Base-by-base conservation (phyloP, 805 yeast species). In the Saccharomycopsis babjevae region DNA sequence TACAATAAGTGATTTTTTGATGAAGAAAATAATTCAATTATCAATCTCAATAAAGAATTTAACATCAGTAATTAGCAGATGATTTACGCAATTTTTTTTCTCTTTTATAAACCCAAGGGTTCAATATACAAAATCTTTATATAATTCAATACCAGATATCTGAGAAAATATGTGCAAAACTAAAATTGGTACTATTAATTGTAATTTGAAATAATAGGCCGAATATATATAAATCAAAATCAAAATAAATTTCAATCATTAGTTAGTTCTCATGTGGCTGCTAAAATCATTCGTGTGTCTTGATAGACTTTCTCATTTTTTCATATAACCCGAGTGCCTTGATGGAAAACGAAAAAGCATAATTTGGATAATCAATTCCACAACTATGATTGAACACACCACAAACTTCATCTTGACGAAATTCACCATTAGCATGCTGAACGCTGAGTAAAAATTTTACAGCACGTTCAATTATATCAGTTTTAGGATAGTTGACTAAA, bases 381-480 rank as follows among this genome's bases (percentile, higher is more conserved):
- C 96, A 77, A 1, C 90, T 83, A 70, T 94, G 97, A 72, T 94
- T 94, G 78, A 94, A 94, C 0, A 94, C 97, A 54, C 99, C 99
- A 73, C 93, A 98, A 32, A 88, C 84, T 36, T 83, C 87, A 68
- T 93, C 96, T 68, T 81, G 84, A 60, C 79, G 76, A 90, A 96
- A 94, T 65, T 89, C 94, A 1, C 99, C 99, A 32, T 84, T 82
- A 0, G 76, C 67, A 42, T 78, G 70, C 70, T 94, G 99, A 65
- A 89, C 77, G 1, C 74, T 67, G 77, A 88, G 81, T 57, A 94
- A 68, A 38, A 90, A 73, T 46, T 73, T 66, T 11, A 89, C 76
- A 6, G 92, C 99, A 32, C 73, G 72, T 18, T 79, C 79, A 28
- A 94, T 82, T 1, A 86, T 82, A 5, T 73, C 71, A 60, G 74